Conservation (phyloP, 2,329 filamentous ascomycete species). For the Verticillium nubilum region DNA sequence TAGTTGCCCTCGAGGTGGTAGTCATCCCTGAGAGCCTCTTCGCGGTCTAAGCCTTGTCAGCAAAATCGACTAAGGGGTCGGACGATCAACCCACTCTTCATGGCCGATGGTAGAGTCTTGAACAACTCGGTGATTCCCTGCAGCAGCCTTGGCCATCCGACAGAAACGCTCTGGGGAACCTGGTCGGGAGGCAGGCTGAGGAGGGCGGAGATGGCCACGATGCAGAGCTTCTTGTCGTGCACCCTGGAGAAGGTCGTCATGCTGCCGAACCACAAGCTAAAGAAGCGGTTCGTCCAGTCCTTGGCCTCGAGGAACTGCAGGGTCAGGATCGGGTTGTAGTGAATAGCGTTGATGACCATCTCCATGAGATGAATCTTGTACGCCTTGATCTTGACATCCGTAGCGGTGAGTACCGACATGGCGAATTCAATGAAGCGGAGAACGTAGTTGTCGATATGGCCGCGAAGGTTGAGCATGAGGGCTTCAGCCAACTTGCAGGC, state of each 20-base stretch:
- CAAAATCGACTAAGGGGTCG: neutral
- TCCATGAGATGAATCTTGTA: slow-evolving; percentile 97
- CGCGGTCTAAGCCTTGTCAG: slow-evolving; percentile 58
- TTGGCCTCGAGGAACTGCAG: slow-evolving; percentile 85
- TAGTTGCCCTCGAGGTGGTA: slow-evolving; percentile 61
- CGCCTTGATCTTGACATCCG: slow-evolving; percentile 82
- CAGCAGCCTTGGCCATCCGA: slow-evolving; percentile 89
- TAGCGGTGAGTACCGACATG: slow-evolving; percentile 72
- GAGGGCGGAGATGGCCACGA: slow-evolving; percentile 84
- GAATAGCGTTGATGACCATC: slow-evolving; percentile 96
- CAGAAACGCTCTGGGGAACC: slow-evolving; percentile 86
- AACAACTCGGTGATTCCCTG: slow-evolving; percentile 86
- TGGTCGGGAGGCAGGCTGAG: slow-evolving; percentile 74
- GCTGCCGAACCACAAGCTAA: slow-evolving; percentile 95
- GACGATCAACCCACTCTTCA: slow-evolving; percentile 66
- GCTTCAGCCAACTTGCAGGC: slow-evolving; percentile 97
- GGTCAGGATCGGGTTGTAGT: slow-evolving; percentile 87
- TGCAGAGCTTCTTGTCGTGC: slow-evolving; percentile 98
- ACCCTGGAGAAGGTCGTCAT: slow-evolving; percentile 91
- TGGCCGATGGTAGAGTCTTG: slow-evolving; percentile 79
- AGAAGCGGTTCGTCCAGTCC: slow-evolving; percentile 97
- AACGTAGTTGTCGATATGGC: slow-evolving; percentile 81
- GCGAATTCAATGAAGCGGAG: slow-evolving; percentile 84
- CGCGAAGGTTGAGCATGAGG: slow-evolving; percentile 91
- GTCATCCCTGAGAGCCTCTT: slow-evolving; percentile 87